Percentiles rank a stretch among this genome's conserved stretches.
Conservation (phyloP, 345 rosid species). For the Punica granatum region DNA sequence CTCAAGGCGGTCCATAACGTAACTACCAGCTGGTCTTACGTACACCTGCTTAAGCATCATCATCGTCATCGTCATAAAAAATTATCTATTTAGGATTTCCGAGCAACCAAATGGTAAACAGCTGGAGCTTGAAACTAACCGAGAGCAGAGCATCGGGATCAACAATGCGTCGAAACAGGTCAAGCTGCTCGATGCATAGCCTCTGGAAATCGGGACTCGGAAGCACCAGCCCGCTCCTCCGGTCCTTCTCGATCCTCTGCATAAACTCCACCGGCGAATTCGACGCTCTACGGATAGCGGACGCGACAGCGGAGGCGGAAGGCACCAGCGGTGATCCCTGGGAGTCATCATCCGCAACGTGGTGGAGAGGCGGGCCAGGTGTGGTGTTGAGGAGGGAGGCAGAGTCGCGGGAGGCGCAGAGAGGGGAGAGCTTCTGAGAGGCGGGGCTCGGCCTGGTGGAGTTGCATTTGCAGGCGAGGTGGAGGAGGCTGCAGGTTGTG, state of each 20-base stretch:
- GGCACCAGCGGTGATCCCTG: slow-evolving; percentile 29
- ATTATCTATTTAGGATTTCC: neutral
- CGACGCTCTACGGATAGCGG: slow-evolving; percentile 60
- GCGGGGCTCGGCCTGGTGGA: slow-evolving; percentile 6
- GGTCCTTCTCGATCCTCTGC: slow-evolving; percentile 53
- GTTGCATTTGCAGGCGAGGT: slow-evolving; percentile 10
- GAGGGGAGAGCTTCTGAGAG: slow-evolving; percentile 8
- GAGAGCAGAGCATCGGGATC: slow-evolving; percentile 68
- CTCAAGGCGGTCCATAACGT: slow-evolving; percentile 90
- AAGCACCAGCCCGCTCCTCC: slow-evolving; percentile 43
- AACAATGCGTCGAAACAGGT: slow-evolving; percentile 72
- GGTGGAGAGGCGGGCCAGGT: slow-evolving; percentile 27
- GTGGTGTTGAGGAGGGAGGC: slow-evolving; percentile 23
- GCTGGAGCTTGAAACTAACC: slow-evolving; percentile 22
- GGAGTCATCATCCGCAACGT: slow-evolving; percentile 36
- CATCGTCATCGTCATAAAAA: neutral
- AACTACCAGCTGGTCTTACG: slow-evolving; percentile 91
- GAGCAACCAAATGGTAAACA: neutral
- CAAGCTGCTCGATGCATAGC: slow-evolving; percentile 71
- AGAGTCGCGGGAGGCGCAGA: slow-evolving; percentile 11
- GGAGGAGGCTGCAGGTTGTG: slow-evolving; percentile 3
- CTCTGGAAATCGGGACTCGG: slow-evolving; percentile 79
- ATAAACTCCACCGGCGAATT: slow-evolving; percentile 67
- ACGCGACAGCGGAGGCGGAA: slow-evolving; percentile 73
- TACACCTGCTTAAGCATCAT: slow-evolving; percentile 38